phyloP scores from a whole-genome alignment of 2,329 filamentous ascomycete species.

The Aspergillus sp. region DNA sequence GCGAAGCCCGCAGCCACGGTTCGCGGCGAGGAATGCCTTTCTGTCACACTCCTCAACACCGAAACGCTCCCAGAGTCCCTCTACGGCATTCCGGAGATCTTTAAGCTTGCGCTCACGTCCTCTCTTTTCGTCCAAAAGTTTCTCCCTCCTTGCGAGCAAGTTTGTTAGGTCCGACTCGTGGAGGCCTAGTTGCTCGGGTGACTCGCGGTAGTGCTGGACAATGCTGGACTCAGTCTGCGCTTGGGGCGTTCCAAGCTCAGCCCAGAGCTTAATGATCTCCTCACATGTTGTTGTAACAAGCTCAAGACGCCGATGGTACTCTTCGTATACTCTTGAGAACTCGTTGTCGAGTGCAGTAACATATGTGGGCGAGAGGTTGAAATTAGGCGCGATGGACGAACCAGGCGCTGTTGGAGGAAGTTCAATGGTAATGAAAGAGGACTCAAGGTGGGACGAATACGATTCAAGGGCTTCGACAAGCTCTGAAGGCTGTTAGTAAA shows the following conservation, averaged over 20 bases:
- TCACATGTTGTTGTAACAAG: slow-evolving; percentile 74
- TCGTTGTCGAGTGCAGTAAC: slow-evolving; percentile 83
- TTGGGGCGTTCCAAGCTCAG: slow-evolving; percentile 89
- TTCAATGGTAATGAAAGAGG: slow-evolving; percentile 79
- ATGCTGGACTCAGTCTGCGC: slow-evolving; percentile 86
- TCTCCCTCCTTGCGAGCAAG: slow-evolving; percentile 73
- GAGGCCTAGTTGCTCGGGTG: slow-evolving; percentile 89
- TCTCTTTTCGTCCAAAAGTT: slow-evolving; percentile 84
- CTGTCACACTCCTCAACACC: slow-evolving; percentile 79
- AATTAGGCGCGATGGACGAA: slow-evolving; percentile 73
- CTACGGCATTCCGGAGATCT: slow-evolving; percentile 75
- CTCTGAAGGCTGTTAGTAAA: slow-evolving; percentile 56
- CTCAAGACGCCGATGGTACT: slow-evolving; percentile 81
- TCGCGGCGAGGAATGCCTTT: slow-evolving; percentile 79
- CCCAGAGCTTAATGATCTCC: slow-evolving; percentile 92
- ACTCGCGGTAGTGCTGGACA: slow-evolving; percentile 83
- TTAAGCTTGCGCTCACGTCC: slow-evolving; percentile 73
- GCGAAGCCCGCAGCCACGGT: slow-evolving; percentile 85
- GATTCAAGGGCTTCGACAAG: slow-evolving; percentile 91
- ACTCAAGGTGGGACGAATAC: slow-evolving; percentile 92
- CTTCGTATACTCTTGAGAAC: slow-evolving; percentile 93
- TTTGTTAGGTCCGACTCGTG: slow-evolving; percentile 81
- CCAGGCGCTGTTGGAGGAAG: slow-evolving; percentile 80
- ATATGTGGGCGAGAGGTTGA: slow-evolving; percentile 90
- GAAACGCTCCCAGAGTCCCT: slow-evolving; percentile 84